Conservation (phyloP, 805 yeast species). For the Yamadazyma nakazawae region DNA sequence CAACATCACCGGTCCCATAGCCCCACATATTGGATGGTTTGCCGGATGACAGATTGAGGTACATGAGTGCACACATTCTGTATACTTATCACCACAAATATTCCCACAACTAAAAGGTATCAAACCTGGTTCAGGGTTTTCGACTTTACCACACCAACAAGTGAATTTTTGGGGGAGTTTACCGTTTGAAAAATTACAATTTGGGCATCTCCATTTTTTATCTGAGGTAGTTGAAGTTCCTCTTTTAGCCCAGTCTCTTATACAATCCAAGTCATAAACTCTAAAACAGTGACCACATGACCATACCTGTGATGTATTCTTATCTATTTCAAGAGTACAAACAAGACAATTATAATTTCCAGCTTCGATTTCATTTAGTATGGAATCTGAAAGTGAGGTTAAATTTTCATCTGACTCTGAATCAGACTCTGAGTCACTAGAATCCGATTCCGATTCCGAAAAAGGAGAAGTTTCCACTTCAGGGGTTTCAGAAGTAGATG, state of each 20-base stretch:
- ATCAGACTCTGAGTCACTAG: slow-evolving; percentile 1
- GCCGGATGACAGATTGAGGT: slow-evolving; percentile 83
- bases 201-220: slow-evolving; percentile 82
- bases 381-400: slow-evolving; percentile 28
- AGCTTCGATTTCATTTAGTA: slow-evolving; percentile 54
- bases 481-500: background rate
- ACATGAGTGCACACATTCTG: slow-evolving; percentile 70
- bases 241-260: slow-evolving; percentile 78
- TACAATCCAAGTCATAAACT: slow-evolving; percentile 83
- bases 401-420: slow-evolving; percentile 5
- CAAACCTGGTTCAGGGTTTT: slow-evolving; percentile 51
- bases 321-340: slow-evolving; percentile 79
- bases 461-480: background rate
- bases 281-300: slow-evolving; percentile 74
- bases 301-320: slow-evolving; percentile 62
- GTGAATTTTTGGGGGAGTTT: slow-evolving; percentile 55
- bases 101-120: slow-evolving; percentile 89
- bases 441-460: slow-evolving; percentile 1
- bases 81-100: slow-evolving; percentile 58
- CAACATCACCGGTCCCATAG: slow-evolving; percentile 64
- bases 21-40: slow-evolving; percentile 77
- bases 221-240: slow-evolving; percentile 61
- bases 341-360: slow-evolving; percentile 83
- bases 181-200: slow-evolving; percentile 56
- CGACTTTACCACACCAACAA: slow-evolving; percentile 87